phyloP scores from a whole-genome alignment of 805 yeast genomes.

The Maudiozyma pseudohumilis region DNA sequence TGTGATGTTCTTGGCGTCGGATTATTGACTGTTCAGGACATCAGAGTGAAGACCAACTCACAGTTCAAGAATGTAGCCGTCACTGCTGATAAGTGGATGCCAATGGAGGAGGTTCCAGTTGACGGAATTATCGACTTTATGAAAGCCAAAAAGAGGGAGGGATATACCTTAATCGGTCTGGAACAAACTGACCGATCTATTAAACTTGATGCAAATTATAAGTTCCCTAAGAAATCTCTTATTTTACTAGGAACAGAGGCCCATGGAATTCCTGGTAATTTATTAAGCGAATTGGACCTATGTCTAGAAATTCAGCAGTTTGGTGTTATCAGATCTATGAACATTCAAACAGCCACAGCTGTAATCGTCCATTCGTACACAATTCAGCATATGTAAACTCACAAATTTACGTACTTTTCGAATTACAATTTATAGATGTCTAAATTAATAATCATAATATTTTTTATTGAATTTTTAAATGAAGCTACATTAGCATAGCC shows the following conservation, averaged over 20 bases:
- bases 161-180: constrained; percentile 79
- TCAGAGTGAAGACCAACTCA: constrained; percentile 47
- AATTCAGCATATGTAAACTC: constrained; percentile 24
- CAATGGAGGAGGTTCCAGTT: constrained; percentile 64
- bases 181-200: constrained; percentile 92
- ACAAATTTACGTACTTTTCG: too few relatives aligned
- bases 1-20: constrained; percentile 92
- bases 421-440: too few relatives aligned
- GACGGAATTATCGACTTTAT: constrained; percentile 47
- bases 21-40: constrained; percentile 63
- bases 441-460: too few relatives aligned
- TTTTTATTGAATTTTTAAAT: too few relatives aligned
- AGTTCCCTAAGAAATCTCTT: constrained; percentile 72
- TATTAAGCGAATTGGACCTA: constrained; percentile 70
- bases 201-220: constrained; percentile 48
- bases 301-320: constrained; percentile 88
- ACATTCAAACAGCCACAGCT: constrained; percentile 94
- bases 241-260: constrained; percentile 77
- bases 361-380: constrained; percentile 88
- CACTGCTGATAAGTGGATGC: constrained; percentile 95
- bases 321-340: constrained; percentile 91
- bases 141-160: constrained; percentile 54
- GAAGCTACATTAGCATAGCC: too few relatives aligned
- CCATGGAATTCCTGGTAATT: constrained; percentile 84
- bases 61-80: constrained; percentile 85